Evolutionary conservation across 2,329 filamentous ascomycete genomes (phyloP).

Genomic region (Triangularia verruculosa): DNA sequence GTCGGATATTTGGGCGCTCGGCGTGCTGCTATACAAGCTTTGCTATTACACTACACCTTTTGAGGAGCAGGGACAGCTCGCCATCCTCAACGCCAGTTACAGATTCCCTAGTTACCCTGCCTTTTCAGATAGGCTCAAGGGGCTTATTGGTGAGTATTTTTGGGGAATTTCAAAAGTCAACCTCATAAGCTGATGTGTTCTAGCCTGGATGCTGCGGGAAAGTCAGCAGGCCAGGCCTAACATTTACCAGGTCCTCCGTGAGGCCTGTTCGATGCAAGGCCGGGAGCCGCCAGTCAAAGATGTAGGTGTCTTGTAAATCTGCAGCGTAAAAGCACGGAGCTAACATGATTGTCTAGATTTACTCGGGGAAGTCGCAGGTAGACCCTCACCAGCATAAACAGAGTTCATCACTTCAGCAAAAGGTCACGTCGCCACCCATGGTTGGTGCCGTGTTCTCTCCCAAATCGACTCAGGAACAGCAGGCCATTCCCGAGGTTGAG

Average conservation of each 20-base stretch:
- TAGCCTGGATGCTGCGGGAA: constrained; percentile 87
- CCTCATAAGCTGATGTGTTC: constrained; percentile 23
- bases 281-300: constrained; percentile 84
- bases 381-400: constrained; percentile 54
- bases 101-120: constrained; percentile 83
- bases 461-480: constrained; percentile 62
- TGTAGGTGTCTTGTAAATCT: constrained; percentile 50
- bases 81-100: constrained; percentile 93
- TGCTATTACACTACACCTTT: constrained; percentile 99
- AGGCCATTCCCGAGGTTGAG: constrained; percentile 79
- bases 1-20: constrained; percentile 96
- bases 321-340: constrained; percentile 6
- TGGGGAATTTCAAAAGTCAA: background rate
- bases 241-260: constrained; percentile 87
- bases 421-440: constrained; percentile 53
- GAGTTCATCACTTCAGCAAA: constrained; percentile 51
- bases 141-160: constrained; percentile 70
- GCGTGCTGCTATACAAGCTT: constrained; percentile 92
- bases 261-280: constrained; percentile 86
- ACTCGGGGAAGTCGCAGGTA: constrained; percentile 60
- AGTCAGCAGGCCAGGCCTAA: constrained; percentile 76
- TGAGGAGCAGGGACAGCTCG: constrained; percentile 95
- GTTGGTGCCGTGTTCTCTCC: constrained; percentile 81
- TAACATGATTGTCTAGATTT: constrained; percentile 58
- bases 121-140: constrained; percentile 88